These are phyloP conservation scores for Castanea crenata DNA, from an alignment of 306 rosid species.

Conservation along the genomic window DNA sequence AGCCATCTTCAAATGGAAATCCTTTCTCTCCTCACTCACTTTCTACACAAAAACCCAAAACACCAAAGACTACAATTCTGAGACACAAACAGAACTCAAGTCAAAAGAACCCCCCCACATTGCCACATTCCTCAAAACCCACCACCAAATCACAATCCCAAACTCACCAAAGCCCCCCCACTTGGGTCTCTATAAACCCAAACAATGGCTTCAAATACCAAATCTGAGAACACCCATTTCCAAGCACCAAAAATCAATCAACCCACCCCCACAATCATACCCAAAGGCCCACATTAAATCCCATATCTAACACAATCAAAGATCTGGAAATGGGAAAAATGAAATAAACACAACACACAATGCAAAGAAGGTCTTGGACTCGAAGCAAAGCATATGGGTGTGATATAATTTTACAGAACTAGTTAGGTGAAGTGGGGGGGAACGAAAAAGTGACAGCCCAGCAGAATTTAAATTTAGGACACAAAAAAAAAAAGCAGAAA, in stretches of 20 bases:
- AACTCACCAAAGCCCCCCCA: slow-evolving; percentile 23
- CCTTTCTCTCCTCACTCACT: slow-evolving; percentile 31
- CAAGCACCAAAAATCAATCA: slow-evolving; percentile 15
- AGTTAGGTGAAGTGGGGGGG: slow-evolving; percentile 46
- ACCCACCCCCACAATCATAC: slow-evolving; percentile 19
- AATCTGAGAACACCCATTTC: slow-evolving; percentile 36
- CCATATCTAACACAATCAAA: slow-evolving; percentile 24
- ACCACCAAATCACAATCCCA: slow-evolving; percentile 30
- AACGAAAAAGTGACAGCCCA: slow-evolving; percentile 57
- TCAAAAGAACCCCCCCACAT: slow-evolving; percentile 26
- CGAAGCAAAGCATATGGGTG: slow-evolving; percentile 52
- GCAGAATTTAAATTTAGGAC: slow-evolving; percentile 33
- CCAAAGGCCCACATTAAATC: slow-evolving; percentile 1
- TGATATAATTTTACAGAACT: slow-evolving; percentile 16
- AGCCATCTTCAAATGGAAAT: slow-evolving; percentile 54
- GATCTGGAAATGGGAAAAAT: background rate
- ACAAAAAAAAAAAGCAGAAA: background rate
- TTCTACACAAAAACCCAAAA: slow-evolving; percentile 29
- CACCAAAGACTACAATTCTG: slow-evolving; percentile 27
- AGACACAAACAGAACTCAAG: slow-evolving; percentile 8
- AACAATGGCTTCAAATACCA: slow-evolving; percentile 22
- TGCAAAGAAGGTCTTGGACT: slow-evolving; percentile 57
- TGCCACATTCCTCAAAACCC: slow-evolving; percentile 28
- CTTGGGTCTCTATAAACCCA: slow-evolving; percentile 12
- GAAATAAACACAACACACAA: slow-evolving; percentile 20